These are phyloP conservation scores for Acorus calamus DNA, from an alignment of 106 monocot species.

Conservation along the genomic window DNA sequence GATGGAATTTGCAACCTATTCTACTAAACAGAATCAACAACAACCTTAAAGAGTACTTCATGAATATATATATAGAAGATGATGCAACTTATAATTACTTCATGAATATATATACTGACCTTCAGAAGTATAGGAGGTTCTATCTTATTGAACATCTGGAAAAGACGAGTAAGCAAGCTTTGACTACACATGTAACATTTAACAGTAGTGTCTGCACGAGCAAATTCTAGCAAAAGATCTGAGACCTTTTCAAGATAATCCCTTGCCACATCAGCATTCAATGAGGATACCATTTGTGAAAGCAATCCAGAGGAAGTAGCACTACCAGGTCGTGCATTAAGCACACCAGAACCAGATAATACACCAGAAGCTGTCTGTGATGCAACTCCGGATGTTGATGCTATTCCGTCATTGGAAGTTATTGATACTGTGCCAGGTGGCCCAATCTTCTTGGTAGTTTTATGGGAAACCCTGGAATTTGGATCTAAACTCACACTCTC, in stretches of 20 bases:
- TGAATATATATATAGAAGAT: not conserved
- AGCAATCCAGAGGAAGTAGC: conserved; percentile 66
- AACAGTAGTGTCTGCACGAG: conserved; percentile 48
- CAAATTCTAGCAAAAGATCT: conserved; percentile 67
- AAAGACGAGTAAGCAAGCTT: conserved; percentile 56
- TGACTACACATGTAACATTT: conserved; percentile 59
- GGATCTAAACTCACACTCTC: conserved; percentile 40
- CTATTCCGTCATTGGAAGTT: conserved; percentile 37
- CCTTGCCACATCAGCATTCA: conserved; percentile 64
- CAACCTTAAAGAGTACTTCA: not conserved
- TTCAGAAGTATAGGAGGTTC: conserved; percentile 70
- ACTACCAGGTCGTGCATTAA: conserved; percentile 74
- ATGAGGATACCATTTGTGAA: conserved; percentile 66
- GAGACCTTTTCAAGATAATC: conserved; percentile 83
- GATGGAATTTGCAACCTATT: no score
- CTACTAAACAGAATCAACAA: no score
- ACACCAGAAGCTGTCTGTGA: conserved; percentile 81
- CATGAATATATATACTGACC: conserved; percentile 16
- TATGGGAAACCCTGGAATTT: conserved; percentile 18
- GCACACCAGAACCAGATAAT: conserved; percentile 70
- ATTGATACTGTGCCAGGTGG: conserved; percentile 10
- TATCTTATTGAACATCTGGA: conserved; percentile 85
- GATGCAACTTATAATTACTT: not conserved
- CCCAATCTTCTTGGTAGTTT: conserved; percentile 22
- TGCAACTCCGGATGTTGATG: conserved; percentile 53